phyloP scores from a whole-genome alignment of 1,284 basidiomycete species.

The Puccinia brachypodii region DNA sequence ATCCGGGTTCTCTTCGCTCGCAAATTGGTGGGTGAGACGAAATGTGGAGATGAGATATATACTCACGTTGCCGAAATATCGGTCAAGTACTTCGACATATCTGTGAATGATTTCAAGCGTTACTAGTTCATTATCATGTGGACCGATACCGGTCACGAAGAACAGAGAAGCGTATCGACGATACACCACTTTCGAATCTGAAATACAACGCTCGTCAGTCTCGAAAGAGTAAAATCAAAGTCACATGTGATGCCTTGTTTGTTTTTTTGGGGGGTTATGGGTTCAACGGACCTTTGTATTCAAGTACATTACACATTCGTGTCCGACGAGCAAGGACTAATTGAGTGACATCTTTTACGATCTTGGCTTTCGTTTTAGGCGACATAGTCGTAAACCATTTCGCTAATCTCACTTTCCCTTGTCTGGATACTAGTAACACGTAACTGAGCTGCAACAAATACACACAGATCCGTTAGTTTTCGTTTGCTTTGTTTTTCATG shows the following conservation, averaged over 20 bases:
- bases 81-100: constrained; percentile 97
- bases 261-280: no score
- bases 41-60: neutral
- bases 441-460: constrained; percentile 60
- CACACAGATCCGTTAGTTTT: no score
- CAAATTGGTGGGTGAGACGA: neutral
- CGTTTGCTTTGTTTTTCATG: no score
- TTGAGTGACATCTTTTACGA: constrained; percentile 99
- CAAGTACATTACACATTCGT: constrained; percentile 98
- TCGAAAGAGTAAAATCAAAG: neutral
- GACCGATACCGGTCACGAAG: constrained; percentile 90
- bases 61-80: constrained; percentile 96
- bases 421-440: constrained; percentile 86
- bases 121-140: constrained; percentile 84
- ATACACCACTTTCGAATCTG: constrained; percentile 87
- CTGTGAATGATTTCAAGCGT: constrained; percentile 96
- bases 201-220: constrained; percentile 16
- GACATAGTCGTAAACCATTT: constrained; percentile 99
- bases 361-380: constrained; percentile 92
- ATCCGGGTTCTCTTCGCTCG: neutral
- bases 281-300: constrained; percentile 86
- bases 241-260: neutral
- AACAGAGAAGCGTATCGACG: constrained; percentile 96
- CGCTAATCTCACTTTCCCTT: constrained; percentile 95
- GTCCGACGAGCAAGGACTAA: constrained; percentile 92